Evolutionary conservation across 2,329 filamentous ascomycete genomes (phyloP).

Genomic region (Aspergillus tanneri): DNA sequence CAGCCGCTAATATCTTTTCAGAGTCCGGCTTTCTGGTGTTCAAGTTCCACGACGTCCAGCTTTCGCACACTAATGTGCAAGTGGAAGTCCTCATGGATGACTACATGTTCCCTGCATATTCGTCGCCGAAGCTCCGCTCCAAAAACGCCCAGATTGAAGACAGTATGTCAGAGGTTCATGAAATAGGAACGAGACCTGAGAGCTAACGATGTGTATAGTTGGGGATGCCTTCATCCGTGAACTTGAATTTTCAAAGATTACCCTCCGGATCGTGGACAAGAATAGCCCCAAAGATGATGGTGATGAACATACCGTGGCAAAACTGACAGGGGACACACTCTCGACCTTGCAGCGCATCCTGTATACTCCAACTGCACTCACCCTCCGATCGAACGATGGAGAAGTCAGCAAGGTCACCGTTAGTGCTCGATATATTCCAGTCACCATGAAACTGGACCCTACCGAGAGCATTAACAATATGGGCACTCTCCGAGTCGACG

Average conservation of each 20-base stretch:
- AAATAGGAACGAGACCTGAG: constrained; percentile 18
- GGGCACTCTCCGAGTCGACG: constrained; percentile 89
- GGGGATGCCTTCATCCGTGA: constrained; percentile 96
- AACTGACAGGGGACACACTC: constrained; percentile 78
- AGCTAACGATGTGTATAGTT: constrained; percentile 44
- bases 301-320: constrained; percentile 74
- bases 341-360: constrained; percentile 85
- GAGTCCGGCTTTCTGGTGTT: constrained; percentile 93
- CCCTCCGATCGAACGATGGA: constrained; percentile 75
- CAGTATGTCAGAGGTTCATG: constrained; percentile 47
- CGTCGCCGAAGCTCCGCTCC: constrained; percentile 71
- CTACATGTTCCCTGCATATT: constrained; percentile 86
- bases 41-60: constrained; percentile 84
- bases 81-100: constrained; percentile 93
- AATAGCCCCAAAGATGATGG: constrained; percentile 67
- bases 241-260: constrained; percentile 93
- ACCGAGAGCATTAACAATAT: constrained; percentile 99
- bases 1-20: constrained; percentile 29
- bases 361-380: constrained; percentile 84
- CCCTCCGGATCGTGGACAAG: constrained; percentile 80
- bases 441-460: constrained; percentile 90
- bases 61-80: constrained; percentile 72
- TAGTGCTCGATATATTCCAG: constrained; percentile 89
- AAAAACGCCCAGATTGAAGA: constrained; percentile 77
- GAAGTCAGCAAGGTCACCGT: constrained; percentile 77